phyloP scores from a whole-genome alignment of 768 basidiomycete species.

The Psilocybe subaeruginosa region DNA sequence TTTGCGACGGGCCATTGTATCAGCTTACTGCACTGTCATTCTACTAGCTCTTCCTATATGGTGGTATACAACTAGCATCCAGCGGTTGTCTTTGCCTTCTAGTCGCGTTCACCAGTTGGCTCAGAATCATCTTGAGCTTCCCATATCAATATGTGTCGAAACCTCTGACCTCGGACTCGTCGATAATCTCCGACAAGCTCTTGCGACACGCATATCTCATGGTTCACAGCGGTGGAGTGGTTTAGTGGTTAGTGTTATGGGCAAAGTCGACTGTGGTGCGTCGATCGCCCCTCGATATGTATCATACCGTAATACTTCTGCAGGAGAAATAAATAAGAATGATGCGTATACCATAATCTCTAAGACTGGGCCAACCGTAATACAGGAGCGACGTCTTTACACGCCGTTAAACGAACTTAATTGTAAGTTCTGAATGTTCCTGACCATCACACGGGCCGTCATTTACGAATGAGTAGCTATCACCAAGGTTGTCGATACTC shows the following conservation, averaged over 20 bases:
- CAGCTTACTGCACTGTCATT: slow-evolving; percentile 79
- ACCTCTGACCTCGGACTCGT: slow-evolving; percentile 14
- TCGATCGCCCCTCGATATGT: neutral
- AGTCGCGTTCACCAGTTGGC: slow-evolving; percentile 58
- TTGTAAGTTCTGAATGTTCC: slow-evolving; percentile 18
- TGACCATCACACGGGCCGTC: neutral
- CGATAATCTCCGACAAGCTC: slow-evolving; percentile 7
- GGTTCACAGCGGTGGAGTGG: slow-evolving; percentile 43
- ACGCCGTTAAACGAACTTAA: slow-evolving; percentile 28
- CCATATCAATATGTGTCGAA: slow-evolving; percentile 47
- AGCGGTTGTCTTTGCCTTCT: slow-evolving; percentile 75
- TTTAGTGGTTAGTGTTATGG: slow-evolving; percentile 38
- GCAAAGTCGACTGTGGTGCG: slow-evolving; percentile 36
- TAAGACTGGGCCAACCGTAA: slow-evolving; percentile 5
- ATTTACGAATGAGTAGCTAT: slow-evolving; percentile 14
- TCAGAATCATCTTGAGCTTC: slow-evolving; percentile 45
- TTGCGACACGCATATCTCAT: slow-evolving; percentile 7
- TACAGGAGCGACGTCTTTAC: slow-evolving; percentile 30
- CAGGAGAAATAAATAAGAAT: slow-evolving; percentile 3
- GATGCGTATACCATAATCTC: slow-evolving; percentile 15
- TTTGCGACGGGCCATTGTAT: slow-evolving; percentile 62
- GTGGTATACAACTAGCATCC: slow-evolving; percentile 93
- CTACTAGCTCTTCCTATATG: slow-evolving; percentile 84
- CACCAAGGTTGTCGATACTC: slow-evolving; percentile 28
- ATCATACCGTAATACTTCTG: neutral